Percentiles rank a stretch among this genome's conserved stretches.
Evolutionary conservation across 495 filamentous ascomycete species (phyloP).

Genomic region (Neurospora terricola): DNA sequence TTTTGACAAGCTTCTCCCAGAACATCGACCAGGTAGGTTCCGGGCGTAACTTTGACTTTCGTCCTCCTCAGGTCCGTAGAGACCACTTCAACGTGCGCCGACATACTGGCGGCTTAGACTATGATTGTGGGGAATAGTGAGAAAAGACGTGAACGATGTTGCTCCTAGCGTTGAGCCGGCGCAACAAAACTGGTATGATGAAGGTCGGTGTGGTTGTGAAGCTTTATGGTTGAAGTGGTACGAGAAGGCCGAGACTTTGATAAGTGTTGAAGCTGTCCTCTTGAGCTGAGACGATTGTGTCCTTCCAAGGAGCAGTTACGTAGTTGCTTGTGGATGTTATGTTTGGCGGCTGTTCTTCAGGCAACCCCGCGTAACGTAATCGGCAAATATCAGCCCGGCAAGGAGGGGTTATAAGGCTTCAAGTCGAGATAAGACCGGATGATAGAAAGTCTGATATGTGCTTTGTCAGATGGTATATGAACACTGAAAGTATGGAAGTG

Average conservation of each 20-base stretch:
- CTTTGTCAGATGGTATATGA: not conserved
- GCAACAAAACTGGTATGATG: not conserved
- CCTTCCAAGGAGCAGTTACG: not conserved
- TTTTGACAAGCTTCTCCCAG: constrained; percentile 78
- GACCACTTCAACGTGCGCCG: constrained; percentile 81
- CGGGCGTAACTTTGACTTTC: constrained; percentile 74
- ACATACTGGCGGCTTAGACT: constrained; percentile 43
- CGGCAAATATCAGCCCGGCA: not conserved
- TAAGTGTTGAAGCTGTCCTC: not conserved
- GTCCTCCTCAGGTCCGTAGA: constrained; percentile 62
- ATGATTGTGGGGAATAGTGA: not conserved
- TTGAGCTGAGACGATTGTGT: not conserved
- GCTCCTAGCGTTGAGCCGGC: not conserved
- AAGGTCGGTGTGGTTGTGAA: not conserved
- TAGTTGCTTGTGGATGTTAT: not conserved
- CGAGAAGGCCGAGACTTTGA: not conserved
- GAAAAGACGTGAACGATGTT: not conserved
- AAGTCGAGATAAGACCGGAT: not conserved
- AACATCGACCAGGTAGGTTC: constrained; percentile 70
- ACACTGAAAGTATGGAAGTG: not conserved
- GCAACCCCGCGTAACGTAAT: not conserved
- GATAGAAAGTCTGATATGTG: not conserved
- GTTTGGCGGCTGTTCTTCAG: not conserved
- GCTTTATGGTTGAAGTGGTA: not conserved
- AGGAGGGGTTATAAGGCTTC: not conserved